phyloP scores from a whole-genome alignment of 2,329 filamentous ascomycete genomes.

The Penicillium sp. region DNA sequence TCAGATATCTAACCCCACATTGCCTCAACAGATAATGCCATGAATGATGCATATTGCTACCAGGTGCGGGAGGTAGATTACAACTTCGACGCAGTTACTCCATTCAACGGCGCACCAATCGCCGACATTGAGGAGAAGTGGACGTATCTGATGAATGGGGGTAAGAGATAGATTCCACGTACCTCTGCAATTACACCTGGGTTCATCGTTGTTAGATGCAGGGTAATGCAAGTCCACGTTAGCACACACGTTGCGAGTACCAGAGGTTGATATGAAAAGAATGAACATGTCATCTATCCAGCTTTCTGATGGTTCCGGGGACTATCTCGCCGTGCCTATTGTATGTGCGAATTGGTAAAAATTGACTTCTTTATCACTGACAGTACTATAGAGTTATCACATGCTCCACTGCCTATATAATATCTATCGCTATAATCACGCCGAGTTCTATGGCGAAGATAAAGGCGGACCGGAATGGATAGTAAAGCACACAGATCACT shows the following conservation, averaged over 20 bases:
- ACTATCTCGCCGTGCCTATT: neutral
- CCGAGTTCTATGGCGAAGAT: neutral
- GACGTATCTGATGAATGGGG: neutral
- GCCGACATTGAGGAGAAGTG: neutral
- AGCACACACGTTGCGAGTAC: neutral
- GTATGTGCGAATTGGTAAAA: neutral
- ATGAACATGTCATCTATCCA: neutral
- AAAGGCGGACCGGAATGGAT: neutral
- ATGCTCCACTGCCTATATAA: neutral
- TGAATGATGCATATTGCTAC: neutral
- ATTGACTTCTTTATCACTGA: neutral
- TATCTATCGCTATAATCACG: neutral
- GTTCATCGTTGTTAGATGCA: neutral
- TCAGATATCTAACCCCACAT: neutral
- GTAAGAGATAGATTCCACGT: neutral
- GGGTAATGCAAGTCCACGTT: neutral
- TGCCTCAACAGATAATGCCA: neutral
- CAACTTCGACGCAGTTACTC: neutral
- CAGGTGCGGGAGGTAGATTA: neutral
- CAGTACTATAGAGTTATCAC: neutral
- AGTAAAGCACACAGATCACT: neutral
- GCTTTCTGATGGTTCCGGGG: neutral
- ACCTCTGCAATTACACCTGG: neutral
- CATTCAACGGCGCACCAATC: neutral
- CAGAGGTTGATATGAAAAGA: neutral